Conservation (phyloP, 2,329 filamentous ascomycete species). For the Allantophomopsis lycopodina region DNA sequence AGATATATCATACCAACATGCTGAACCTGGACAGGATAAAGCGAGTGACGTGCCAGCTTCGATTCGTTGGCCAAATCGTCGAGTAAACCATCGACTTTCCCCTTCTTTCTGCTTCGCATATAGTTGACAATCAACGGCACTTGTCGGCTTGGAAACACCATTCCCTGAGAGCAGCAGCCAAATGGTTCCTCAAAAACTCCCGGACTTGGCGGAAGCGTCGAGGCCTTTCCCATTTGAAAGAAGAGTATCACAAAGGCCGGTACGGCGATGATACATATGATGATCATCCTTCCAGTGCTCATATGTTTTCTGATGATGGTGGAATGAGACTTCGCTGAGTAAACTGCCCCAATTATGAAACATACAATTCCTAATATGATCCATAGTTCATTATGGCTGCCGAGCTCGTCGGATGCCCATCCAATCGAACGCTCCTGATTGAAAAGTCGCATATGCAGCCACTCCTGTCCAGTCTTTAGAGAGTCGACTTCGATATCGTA, state of each 20-base stretch:
- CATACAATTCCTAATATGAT: not conserved
- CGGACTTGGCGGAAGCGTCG: conserved; percentile 3
- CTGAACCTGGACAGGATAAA: too few species aligned
- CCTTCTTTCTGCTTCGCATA: too few species aligned
- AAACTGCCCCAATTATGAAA: not conserved
- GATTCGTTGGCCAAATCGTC: too few species aligned
- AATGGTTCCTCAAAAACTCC: conserved; percentile 6
- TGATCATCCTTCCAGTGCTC: not conserved
- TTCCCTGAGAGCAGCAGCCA: conserved; percentile 9
- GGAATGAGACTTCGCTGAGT: too few species aligned
- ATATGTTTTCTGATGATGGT: not conserved
- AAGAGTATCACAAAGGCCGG: conserved; percentile 5
- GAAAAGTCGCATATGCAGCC: conserved; percentile 11
- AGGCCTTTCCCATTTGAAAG: conserved; percentile 8
- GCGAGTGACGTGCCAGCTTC: too few species aligned
- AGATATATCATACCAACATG: too few species aligned
- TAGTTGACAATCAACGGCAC: too few species aligned
- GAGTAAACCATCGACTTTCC: not conserved
- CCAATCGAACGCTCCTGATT: conserved; percentile 8
- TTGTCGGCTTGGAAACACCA: conserved; percentile 5
- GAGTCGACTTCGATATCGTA: conserved; percentile 3
- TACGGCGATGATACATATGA: conserved; percentile 3
- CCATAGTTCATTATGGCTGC: too few species aligned
- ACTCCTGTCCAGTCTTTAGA: conserved; percentile 3
- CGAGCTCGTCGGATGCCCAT: conserved; percentile 1